A percentile compares a stretch with the other conserved stretches of the same genome.
These are phyloP conservation scores for Lichtheimia ramosa DNA, from an alignment of 371 early-diverging fungal genomes.

Conservation along the genomic window DNA sequence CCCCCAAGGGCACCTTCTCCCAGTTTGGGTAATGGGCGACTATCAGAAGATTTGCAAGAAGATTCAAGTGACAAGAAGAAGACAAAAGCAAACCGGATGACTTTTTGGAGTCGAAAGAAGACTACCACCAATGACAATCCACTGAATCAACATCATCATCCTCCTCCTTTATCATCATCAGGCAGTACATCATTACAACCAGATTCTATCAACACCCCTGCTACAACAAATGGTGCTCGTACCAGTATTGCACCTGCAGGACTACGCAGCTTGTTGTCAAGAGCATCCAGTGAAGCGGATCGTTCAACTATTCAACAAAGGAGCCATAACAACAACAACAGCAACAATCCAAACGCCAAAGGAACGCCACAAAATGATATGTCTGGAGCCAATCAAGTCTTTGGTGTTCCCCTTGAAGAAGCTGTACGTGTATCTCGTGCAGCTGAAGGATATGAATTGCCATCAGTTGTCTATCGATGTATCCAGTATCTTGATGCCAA, in stretches of 20 bases:
- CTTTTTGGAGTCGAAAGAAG: constrained; percentile 51
- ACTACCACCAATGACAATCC: constrained; percentile 18
- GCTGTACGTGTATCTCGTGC: constrained; percentile 64
- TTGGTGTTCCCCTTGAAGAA: constrained; percentile 72
- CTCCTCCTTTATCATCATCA: too few species aligned
- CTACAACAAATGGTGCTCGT: neutral
- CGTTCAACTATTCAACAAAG: neutral
- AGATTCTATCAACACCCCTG: neutral
- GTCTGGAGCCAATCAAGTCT: constrained; percentile 52
- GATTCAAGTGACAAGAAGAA: constrained; percentile 31
- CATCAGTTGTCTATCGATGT: constrained; percentile 91
- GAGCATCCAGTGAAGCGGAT: constrained; percentile 12
- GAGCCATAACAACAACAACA: neutral
- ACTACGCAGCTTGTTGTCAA: constrained; percentile 22
- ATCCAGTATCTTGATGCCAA: constrained; percentile 93
- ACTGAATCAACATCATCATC: too few species aligned
- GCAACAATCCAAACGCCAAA: neutral
- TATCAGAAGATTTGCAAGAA: constrained; percentile 10
- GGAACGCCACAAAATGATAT: neutral
- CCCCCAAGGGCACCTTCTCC: constrained; percentile 16
- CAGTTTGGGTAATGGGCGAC: constrained; percentile 1
- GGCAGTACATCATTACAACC: neutral
- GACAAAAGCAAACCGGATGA: constrained; percentile 48
- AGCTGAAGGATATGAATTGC: constrained; percentile 80
- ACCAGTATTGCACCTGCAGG: constrained; percentile 7